These are phyloP conservation scores for Candida rishiriensis DNA, from an alignment of 805 yeast species.

Conservation along the genomic window DNA sequence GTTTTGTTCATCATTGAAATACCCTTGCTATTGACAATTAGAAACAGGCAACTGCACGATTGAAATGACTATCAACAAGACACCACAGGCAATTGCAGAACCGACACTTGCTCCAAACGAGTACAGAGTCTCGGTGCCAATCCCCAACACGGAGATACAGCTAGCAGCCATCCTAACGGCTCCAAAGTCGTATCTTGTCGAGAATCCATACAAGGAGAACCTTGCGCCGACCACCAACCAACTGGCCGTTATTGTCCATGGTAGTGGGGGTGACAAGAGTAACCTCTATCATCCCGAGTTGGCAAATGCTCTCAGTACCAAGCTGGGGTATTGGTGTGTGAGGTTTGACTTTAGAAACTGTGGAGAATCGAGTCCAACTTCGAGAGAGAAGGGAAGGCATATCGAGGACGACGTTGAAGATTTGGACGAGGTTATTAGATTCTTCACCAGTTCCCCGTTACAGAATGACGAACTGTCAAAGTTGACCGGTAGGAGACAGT, in stretches of 20 bases:
- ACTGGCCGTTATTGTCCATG: slow-evolving; percentile 66
- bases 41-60: too few relatives aligned
- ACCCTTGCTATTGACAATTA: too few relatives aligned
- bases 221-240: slow-evolving; percentile 16
- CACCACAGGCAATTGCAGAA: too few relatives aligned
- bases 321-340: slow-evolving; percentile 58
- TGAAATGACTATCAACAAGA: too few relatives aligned
- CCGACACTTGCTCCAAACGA: neutral
- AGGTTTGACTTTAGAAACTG: slow-evolving; percentile 85
- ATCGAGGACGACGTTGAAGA: slow-evolving; percentile 67
- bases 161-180: neutral
- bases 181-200: neutral
- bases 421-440: slow-evolving; percentile 43
- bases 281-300: slow-evolving; percentile 65
- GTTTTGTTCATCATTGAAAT: too few relatives aligned
- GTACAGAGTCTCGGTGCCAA: neutral
- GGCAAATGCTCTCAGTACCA: slow-evolving; percentile 54
- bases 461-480: slow-evolving; percentile 3
- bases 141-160: neutral
- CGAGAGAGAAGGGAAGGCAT: slow-evolving; percentile 49
- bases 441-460: slow-evolving; percentile 19
- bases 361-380: slow-evolving; percentile 61
- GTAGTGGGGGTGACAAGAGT: slow-evolving; percentile 79
- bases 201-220: slow-evolving; percentile 8
- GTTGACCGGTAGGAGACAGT: slow-evolving; percentile 31